These are phyloP conservation scores for Podochytrium sp. DNA, from an alignment of 192 early-diverging fungal species.

Conservation along the genomic window DNA sequence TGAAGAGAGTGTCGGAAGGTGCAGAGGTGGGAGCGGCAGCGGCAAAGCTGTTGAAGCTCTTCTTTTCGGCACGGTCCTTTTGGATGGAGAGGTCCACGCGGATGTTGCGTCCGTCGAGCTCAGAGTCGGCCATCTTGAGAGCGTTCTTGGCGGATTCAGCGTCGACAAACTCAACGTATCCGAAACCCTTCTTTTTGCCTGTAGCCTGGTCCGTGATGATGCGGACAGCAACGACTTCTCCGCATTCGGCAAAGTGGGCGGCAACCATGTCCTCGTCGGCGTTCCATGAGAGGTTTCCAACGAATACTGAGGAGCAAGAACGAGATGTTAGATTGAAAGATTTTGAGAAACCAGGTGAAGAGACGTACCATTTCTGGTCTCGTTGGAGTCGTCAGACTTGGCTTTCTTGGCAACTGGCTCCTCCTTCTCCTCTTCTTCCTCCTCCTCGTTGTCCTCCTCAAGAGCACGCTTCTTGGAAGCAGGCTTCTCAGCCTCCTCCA, in stretches of 20 bases:
- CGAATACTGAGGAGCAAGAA: conserved; percentile 45
- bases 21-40: conserved; percentile 49
- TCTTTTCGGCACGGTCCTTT: conserved; percentile 43
- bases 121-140: conserved; percentile 59
- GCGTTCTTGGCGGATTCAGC: conserved; percentile 72
- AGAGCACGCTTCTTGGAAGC: conserved; percentile 40
- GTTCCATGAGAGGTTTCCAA: conserved; percentile 78
- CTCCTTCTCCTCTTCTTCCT: conserved; percentile 27
- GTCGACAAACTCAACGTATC: conserved; percentile 84
- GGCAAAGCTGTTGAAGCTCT: conserved; percentile 29
- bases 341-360: neutral
- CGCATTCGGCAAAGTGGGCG: conserved; percentile 69
- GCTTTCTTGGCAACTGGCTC: conserved; percentile 14
- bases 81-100: conserved; percentile 73
- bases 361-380: conserved; percentile 20
- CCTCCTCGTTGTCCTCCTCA: conserved; percentile 47
- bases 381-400: conserved; percentile 12
- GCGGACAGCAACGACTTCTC: conserved; percentile 74
- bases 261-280: conserved; percentile 68
- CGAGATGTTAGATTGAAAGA: neutral
- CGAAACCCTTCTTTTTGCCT: conserved; percentile 83
- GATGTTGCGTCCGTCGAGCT: conserved; percentile 81
- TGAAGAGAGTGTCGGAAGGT: conserved; percentile 76
- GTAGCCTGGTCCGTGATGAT: conserved; percentile 68
- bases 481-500: conserved; percentile 46